These are phyloP conservation scores for Hanseniaspora clermontiae DNA, from an alignment of 805 yeast species.

Conservation along the genomic window DNA sequence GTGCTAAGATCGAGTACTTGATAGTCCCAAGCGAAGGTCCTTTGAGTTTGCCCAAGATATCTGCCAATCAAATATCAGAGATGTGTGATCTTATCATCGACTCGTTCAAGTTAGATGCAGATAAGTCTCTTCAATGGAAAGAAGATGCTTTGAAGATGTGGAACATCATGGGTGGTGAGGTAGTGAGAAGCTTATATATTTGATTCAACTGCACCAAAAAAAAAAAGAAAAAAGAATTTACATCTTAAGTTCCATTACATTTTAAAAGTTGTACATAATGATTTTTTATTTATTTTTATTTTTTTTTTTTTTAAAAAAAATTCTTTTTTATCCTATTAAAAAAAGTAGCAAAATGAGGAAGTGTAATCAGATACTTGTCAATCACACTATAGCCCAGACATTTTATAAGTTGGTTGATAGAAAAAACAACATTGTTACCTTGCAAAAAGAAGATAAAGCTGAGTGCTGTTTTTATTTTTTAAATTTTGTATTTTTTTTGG, in stretches of 20 bases:
- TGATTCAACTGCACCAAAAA: neutral
- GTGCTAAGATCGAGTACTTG: constrained; percentile 8
- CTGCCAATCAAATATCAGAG: constrained; percentile 21
- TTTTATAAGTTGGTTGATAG: no score
- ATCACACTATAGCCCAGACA: no score
- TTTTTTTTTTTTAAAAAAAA: neutral
- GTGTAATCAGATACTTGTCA: neutral
- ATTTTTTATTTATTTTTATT: neutral
- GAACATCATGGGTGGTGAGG: constrained; percentile 12
- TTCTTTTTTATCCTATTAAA: constrained; percentile 1
- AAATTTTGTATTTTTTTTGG: no score
- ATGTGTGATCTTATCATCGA: constrained; percentile 19
- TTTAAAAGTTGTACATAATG: neutral
- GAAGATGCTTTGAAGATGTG: constrained; percentile 7
- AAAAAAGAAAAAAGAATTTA: neutral
- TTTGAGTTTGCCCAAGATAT: constrained; percentile 44
- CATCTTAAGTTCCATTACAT: constrained; percentile 2
- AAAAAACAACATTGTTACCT: no score
- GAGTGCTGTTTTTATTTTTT: neutral
- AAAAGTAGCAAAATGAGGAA: neutral
- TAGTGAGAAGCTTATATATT: constrained; percentile 9
- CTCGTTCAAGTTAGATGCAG: constrained; percentile 14
- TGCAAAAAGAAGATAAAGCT: no score
- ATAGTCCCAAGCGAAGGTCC: constrained; percentile 49
- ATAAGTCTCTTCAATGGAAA: neutral